Evolutionary conservation across 2,329 filamentous ascomycete genomes (phyloP).

Genomic region (Fusarium multiceps): DNA sequence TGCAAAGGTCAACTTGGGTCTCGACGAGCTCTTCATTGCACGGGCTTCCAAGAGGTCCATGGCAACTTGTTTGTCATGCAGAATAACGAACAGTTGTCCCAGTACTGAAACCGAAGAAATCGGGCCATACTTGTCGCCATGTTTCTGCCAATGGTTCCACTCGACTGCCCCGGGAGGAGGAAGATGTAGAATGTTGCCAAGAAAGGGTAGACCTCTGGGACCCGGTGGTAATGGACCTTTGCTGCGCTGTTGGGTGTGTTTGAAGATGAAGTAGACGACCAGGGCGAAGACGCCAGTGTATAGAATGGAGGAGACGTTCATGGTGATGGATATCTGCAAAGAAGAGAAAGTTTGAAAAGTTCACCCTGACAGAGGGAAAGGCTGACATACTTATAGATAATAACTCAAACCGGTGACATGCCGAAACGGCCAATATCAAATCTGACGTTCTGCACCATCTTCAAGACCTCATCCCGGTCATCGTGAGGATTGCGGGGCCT

Average conservation of each 20-base stretch:
- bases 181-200: slow-evolving; percentile 62
- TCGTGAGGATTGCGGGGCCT: not conserved
- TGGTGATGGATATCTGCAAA: not conserved
- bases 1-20: slow-evolving; percentile 7
- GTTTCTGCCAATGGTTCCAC: slow-evolving; percentile 54
- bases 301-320: not conserved
- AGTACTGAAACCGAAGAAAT: slow-evolving; percentile 54
- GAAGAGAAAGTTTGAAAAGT: not conserved
- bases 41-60: slow-evolving; percentile 32
- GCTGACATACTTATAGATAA: not conserved
- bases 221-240: slow-evolving; percentile 55
- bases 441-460: not conserved
- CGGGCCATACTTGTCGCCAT: slow-evolving; percentile 51
- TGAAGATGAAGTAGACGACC: not conserved
- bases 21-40: slow-evolving; percentile 12
- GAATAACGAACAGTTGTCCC: slow-evolving; percentile 53
- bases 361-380: not conserved
- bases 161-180: slow-evolving; percentile 51
- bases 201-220: slow-evolving; percentile 57
- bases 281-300: not conserved
- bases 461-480: not conserved
- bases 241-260: rapidly evolving
- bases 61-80: slow-evolving; percentile 52
- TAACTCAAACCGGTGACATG: not conserved
- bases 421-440: not conserved